Conservation (phyloP, 257 asterid genomes). For the Nicotiana tabacum region DNA sequence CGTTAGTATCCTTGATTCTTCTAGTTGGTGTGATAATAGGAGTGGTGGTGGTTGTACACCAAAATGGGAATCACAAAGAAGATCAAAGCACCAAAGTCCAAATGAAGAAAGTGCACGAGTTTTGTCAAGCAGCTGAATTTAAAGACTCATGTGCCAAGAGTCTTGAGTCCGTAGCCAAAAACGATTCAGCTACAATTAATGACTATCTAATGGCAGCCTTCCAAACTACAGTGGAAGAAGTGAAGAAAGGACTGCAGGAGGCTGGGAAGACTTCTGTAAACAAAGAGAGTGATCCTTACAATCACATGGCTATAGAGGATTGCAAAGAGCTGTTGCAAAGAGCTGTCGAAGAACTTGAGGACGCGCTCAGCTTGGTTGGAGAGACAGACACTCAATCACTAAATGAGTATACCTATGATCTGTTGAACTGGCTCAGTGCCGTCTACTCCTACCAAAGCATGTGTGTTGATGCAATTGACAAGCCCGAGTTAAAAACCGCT, state of each 20-base stretch:
- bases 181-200: slow-evolving; percentile 40
- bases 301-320: slow-evolving; percentile 45
- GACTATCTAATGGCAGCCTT: slow-evolving; percentile 54
- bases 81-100: background rate
- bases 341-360: slow-evolving; percentile 42
- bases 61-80: background rate
- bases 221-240: slow-evolving; percentile 30
- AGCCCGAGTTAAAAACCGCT: slow-evolving; percentile 35
- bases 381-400: slow-evolving; percentile 29
- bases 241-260: slow-evolving; percentile 27
- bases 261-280: slow-evolving; percentile 20
- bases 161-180: slow-evolving; percentile 35
- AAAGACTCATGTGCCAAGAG: slow-evolving; percentile 49
- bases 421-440: slow-evolving; percentile 49
- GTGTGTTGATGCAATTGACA: slow-evolving; percentile 41
- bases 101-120: slow-evolving; percentile 41
- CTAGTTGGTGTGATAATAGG: slow-evolving; percentile 59
- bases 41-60: slow-evolving; percentile 28
- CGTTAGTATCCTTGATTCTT: slow-evolving; percentile 42
- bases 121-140: slow-evolving; percentile 43
- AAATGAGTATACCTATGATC: slow-evolving; percentile 32
- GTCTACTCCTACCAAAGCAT: slow-evolving; percentile 34
- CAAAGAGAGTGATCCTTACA: slow-evolving; percentile 25
- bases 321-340: slow-evolving; percentile 49
- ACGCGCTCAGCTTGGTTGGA: slow-evolving; percentile 25